phyloP scores from a whole-genome alignment of 805 yeast species.

The Wickerhamiella sorbophila region DNA sequence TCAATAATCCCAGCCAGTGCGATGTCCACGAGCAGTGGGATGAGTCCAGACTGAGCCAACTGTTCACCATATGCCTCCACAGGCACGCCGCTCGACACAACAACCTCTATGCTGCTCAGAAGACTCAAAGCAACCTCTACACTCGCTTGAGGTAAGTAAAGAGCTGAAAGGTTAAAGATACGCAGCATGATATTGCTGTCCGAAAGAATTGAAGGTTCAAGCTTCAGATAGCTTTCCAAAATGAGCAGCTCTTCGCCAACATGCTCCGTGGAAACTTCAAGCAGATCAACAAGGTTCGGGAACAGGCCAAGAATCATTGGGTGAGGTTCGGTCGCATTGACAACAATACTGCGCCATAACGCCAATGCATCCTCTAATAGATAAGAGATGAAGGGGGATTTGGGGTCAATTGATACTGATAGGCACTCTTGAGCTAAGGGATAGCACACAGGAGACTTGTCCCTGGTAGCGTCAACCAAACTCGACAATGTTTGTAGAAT shows the following conservation, averaged over 20 bases:
- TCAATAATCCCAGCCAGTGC: background rate
- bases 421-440: conserved; percentile 11
- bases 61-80: conserved; percentile 1
- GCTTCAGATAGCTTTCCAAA: conserved; percentile 24
- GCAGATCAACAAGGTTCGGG: conserved; percentile 40
- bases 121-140: conserved; percentile 14
- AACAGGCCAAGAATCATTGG: conserved; percentile 23
- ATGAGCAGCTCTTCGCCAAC: conserved; percentile 22
- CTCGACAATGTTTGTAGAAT: conserved; percentile 25
- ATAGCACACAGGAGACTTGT: conserved; percentile 11
- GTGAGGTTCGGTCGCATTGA: conserved; percentile 37
- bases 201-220: conserved; percentile 17
- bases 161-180: conserved; percentile 15
- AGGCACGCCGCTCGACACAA: background rate
- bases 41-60: conserved; percentile 4
- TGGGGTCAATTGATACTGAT: conserved; percentile 36
- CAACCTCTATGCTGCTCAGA: conserved; percentile 9
- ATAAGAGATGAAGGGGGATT: conserved; percentile 39
- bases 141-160: conserved; percentile 17
- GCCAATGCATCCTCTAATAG: conserved; percentile 76
- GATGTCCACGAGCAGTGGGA: conserved; percentile 2
- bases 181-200: conserved; percentile 9
- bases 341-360: conserved; percentile 57
- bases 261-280: conserved; percentile 45
- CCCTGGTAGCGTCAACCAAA: conserved; percentile 21